These are phyloP conservation scores for Nothophaeocryptopus gaeumannii DNA, from an alignment of 2,329 filamentous ascomycete species.

Conservation along the genomic window DNA sequence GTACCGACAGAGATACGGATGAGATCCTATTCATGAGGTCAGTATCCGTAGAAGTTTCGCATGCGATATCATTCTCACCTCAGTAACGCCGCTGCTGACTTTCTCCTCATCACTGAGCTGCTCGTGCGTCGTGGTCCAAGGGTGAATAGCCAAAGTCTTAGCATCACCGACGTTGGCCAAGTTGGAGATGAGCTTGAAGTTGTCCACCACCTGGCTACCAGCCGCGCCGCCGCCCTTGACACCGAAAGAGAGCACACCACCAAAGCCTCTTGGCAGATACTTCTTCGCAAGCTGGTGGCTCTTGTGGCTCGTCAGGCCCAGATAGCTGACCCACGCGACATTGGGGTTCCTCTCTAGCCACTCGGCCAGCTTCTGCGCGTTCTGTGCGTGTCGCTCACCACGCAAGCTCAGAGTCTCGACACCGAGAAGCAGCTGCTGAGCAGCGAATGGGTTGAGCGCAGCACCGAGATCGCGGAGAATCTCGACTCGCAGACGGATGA, in stretches of 20 bases:
- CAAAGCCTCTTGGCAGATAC: slow-evolving; percentile 80
- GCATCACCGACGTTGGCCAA: slow-evolving; percentile 94
- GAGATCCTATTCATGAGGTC: slow-evolving; percentile 60
- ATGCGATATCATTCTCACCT: slow-evolving; percentile 19
- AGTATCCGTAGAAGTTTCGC: not conserved
- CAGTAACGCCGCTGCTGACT: slow-evolving; percentile 72
- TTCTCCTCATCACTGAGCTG: slow-evolving; percentile 84
- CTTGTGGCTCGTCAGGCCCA: slow-evolving; percentile 76
- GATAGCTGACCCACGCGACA: slow-evolving; percentile 92
- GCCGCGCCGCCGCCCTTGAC: slow-evolving; percentile 84
- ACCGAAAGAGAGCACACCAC: slow-evolving; percentile 89
- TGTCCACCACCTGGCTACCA: slow-evolving; percentile 84
- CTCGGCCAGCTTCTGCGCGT: slow-evolving; percentile 73
- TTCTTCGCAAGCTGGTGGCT: slow-evolving; percentile 79
- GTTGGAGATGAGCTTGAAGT: slow-evolving; percentile 93
- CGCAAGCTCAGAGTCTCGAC: slow-evolving; percentile 86
- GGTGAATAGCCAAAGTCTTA: slow-evolving; percentile 92
- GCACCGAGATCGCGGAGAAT: slow-evolving; percentile 83
- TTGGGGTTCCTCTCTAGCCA: slow-evolving; percentile 81
- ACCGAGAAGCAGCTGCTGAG: slow-evolving; percentile 86
- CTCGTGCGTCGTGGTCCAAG: slow-evolving; percentile 93
- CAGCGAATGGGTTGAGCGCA: slow-evolving; percentile 81
- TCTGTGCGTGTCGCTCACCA: slow-evolving; percentile 80
- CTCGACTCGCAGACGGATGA: slow-evolving; percentile 83
- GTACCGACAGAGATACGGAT: slow-evolving; percentile 95